A percentile compares a stretch with the other conserved stretches of the same genome.
phyloP scores from a whole-genome alignment of 2,329 filamentous ascomycete genomes.

The Talaromyces albobiverticillius region DNA sequence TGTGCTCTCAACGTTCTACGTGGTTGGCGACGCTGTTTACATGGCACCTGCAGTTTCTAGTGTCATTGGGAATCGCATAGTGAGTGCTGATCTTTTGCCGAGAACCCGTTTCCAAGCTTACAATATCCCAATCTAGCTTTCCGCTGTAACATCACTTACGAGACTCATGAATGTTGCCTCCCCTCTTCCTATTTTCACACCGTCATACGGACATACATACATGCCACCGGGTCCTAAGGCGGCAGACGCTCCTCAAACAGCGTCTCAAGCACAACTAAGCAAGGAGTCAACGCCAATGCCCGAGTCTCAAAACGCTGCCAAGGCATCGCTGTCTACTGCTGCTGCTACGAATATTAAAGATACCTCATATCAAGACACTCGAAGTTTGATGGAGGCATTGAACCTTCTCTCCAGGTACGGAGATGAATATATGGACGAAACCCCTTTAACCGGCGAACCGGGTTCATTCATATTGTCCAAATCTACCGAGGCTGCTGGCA shows the following conservation, averaged over 20 bases:
- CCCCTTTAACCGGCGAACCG: constrained; percentile 60
- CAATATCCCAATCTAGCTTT: constrained; percentile 41
- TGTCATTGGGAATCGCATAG: constrained; percentile 54
- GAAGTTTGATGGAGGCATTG: constrained; percentile 48
- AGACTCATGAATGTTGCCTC: constrained; percentile 55
- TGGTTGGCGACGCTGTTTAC: constrained; percentile 59
- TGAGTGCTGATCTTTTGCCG: constrained; percentile 27
- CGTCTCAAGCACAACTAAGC: constrained; percentile 33
- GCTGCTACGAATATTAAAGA: constrained; percentile 17
- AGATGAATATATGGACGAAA: constrained; percentile 64
- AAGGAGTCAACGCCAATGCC: constrained; percentile 50
- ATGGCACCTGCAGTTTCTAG: constrained; percentile 61
- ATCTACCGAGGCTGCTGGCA: constrained; percentile 27
- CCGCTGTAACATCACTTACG: constrained; percentile 54
- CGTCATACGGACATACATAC: constrained; percentile 60
- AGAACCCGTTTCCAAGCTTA: not conserved
- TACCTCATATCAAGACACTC: constrained; percentile 32
- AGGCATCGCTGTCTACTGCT: constrained; percentile 20
- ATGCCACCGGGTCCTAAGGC: constrained; percentile 48
- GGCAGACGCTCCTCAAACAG: constrained; percentile 26
- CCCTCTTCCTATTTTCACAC: constrained; percentile 55
- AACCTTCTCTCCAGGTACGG: constrained; percentile 52
- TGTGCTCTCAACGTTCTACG: constrained; percentile 58
- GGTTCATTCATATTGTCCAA: constrained; percentile 59
- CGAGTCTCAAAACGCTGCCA: constrained; percentile 29